These are phyloP conservation scores for Talaromyces sp. DNA, from an alignment of 2,329 filamentous ascomycete species.

Conservation along the genomic window DNA sequence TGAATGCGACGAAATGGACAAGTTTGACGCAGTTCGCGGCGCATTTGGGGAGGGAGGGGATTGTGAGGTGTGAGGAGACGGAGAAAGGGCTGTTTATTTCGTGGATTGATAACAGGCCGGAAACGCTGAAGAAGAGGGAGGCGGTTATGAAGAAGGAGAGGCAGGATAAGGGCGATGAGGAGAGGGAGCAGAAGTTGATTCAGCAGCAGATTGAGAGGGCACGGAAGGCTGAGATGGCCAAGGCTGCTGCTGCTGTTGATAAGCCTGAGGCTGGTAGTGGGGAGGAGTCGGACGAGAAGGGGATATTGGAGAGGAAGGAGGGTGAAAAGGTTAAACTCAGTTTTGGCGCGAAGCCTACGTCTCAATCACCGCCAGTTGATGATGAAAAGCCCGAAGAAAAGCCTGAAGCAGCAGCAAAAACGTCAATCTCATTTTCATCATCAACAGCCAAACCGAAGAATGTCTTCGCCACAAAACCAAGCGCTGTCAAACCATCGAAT, in stretches of 20 bases:
- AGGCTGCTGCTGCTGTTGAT: constrained; percentile 3
- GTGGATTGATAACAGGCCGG: constrained; percentile 90
- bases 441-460: constrained; percentile 15
- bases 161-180: constrained; percentile 86
- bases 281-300: constrained; percentile 44
- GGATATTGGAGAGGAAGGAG: constrained; percentile 54
- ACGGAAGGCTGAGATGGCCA: constrained; percentile 50
- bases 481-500: constrained; percentile 43
- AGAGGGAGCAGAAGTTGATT: constrained; percentile 78
- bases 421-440: constrained; percentile 3
- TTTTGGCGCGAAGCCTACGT: constrained; percentile 49
- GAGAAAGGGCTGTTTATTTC: constrained; percentile 78
- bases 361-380: constrained; percentile 9
- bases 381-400: not conserved
- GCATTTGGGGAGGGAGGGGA: constrained; percentile 76
- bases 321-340: constrained; percentile 74
- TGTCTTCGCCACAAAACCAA: constrained; percentile 52
- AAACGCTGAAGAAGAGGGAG: constrained; percentile 75
- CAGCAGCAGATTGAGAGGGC: constrained; percentile 79
- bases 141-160: constrained; percentile 78
- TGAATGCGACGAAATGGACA: constrained; percentile 90
- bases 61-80: constrained; percentile 86
- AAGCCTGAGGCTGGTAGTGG: constrained; percentile 43
- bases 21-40: constrained; percentile 89
- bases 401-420: not conserved